Conservation (phyloP, 495 filamentous ascomycete species). For the Entonaema liquescens region DNA sequence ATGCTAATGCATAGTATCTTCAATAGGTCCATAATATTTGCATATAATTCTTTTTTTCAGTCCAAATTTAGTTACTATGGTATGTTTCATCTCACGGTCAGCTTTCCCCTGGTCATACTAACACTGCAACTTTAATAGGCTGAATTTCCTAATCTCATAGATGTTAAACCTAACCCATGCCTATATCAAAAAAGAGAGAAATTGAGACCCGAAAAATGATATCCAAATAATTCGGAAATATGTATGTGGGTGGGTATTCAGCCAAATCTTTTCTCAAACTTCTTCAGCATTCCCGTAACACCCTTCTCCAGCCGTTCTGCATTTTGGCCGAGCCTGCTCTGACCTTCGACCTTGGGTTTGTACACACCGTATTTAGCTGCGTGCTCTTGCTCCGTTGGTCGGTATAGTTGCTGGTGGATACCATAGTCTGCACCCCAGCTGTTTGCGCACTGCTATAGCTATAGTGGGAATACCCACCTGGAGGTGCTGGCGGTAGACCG, state of each 20-base stretch:
- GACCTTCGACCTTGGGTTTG: constrained; percentile 60
- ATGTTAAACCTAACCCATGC: neutral
- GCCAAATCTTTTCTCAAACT: constrained; percentile 85
- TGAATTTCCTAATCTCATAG: neutral
- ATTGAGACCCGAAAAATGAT: neutral
- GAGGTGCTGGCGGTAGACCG: constrained; percentile 45
- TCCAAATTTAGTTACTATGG: neutral
- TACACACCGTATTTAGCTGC: constrained; percentile 48
- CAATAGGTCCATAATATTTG: neutral
- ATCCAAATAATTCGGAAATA: neutral
- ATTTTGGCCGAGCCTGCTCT: constrained; percentile 71
- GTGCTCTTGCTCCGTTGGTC: constrained; percentile 73
- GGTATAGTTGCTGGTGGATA: constrained; percentile 80
- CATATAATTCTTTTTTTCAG: neutral
- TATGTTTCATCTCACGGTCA: neutral
- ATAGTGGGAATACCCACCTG: constrained; percentile 66
- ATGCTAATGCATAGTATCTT: too few relatives aligned
- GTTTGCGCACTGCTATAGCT: constrained; percentile 54
- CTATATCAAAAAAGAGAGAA: neutral
- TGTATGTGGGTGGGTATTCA: constrained; percentile 4
- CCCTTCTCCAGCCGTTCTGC: constrained; percentile 78
- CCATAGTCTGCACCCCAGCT: constrained; percentile 62
- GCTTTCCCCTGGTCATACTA: neutral
- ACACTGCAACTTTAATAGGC: neutral
- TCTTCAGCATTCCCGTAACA: constrained; percentile 84